These are phyloP conservation scores for Nelumbo lutea DNA, from an alignment of 164 flowering plant genomes.

Conservation along the genomic window DNA sequence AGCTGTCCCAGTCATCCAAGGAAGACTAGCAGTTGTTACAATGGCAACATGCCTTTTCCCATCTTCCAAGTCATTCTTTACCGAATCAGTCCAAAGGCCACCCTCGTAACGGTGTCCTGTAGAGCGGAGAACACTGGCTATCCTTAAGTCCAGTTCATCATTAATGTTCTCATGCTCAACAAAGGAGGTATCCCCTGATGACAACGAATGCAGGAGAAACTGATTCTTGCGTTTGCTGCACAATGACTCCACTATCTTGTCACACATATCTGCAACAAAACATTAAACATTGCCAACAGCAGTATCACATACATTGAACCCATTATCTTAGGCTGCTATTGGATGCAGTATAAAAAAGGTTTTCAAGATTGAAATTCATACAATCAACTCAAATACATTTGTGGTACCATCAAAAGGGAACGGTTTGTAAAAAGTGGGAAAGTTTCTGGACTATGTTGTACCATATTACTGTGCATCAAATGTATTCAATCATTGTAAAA, in stretches of 20 bases:
- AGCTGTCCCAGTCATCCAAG: conserved; percentile 99
- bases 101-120: conserved; percentile 96
- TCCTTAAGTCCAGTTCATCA: conserved; percentile 82
- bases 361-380: too few species aligned
- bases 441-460: too few species aligned
- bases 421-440: too few species aligned
- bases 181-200: conserved; percentile 43
- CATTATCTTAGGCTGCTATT: neutral
- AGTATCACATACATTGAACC: neutral
- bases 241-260: conserved; percentile 78
- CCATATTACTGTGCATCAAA: too few species aligned
- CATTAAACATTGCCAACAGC: neutral
- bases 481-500: too few species aligned
- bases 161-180: conserved; percentile 46
- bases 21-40: conserved; percentile 97
- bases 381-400: too few species aligned
- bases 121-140: conserved; percentile 85
- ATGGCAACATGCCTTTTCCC: conserved; percentile 84
- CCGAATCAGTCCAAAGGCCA: conserved; percentile 67
- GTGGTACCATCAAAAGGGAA: too few species aligned
- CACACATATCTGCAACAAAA: conserved; percentile 67
- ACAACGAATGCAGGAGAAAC: conserved; percentile 36
- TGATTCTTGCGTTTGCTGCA: conserved; percentile 72
- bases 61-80: conserved; percentile 40
- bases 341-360: neutral